phyloP scores from a whole-genome alignment of 2,329 filamentous ascomycete species.

The Botrytis cinerea region DNA sequence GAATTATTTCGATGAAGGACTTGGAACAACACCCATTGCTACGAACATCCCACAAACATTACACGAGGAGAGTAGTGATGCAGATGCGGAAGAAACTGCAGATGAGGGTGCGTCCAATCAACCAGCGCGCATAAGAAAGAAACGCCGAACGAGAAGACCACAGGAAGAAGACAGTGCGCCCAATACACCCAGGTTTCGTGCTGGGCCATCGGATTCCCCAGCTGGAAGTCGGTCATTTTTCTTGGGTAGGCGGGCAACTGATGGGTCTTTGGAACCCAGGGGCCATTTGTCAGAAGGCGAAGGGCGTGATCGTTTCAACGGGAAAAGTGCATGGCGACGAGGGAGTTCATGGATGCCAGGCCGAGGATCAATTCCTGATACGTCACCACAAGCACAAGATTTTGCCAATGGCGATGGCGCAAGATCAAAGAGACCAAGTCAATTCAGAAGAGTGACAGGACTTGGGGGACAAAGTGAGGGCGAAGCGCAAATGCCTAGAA shows the following conservation, averaged over 20 bases:
- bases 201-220: conserved; percentile 36
- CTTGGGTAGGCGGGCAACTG: conserved; percentile 65
- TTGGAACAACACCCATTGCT: conserved; percentile 49
- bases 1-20: conserved; percentile 41
- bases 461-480: conserved; percentile 64
- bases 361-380: conserved; percentile 51
- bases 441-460: conserved; percentile 63
- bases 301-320: conserved; percentile 62
- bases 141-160: conserved; percentile 62
- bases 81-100: conserved; percentile 83
- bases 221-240: conserved; percentile 42
- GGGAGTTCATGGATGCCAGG: conserved; percentile 52
- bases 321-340: conserved; percentile 58
- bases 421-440: conserved; percentile 58
- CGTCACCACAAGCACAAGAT: conserved; percentile 51
- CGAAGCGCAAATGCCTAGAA: conserved; percentile 60
- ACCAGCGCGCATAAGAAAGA: conserved; percentile 58
- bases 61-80: conserved; percentile 66
- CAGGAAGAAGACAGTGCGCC: conserved; percentile 59
- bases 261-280: conserved; percentile 57
- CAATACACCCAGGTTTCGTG: conserved; percentile 56
- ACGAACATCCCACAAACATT: conserved; percentile 55
- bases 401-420: conserved; percentile 47
- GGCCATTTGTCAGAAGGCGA: conserved; percentile 76
- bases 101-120: conserved; percentile 65